phyloP scores from a whole-genome alignment of 208 protist genomes.

The Leishmania tarentolae region DNA sequence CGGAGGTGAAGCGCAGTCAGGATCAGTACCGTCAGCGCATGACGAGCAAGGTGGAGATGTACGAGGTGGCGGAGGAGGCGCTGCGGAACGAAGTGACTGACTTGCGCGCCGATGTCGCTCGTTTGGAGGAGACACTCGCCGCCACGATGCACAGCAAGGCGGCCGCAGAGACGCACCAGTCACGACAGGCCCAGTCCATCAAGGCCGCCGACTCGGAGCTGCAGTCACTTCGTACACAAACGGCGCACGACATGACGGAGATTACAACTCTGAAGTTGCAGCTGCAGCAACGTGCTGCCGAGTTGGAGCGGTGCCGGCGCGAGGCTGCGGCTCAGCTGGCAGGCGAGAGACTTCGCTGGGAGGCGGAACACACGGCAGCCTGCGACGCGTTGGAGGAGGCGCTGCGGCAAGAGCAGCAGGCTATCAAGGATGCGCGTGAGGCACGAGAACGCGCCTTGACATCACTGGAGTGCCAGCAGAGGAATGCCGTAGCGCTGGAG shows the following conservation, averaged over 20 bases:
- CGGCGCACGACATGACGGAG: constrained; percentile 32
- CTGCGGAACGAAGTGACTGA: constrained; percentile 53
- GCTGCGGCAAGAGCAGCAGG: constrained; percentile 38
- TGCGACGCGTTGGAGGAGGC: constrained; percentile 38
- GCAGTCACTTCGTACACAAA: constrained; percentile 38
- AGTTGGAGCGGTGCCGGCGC: constrained; percentile 40
- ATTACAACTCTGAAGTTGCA: constrained; percentile 40
- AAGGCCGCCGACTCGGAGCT: constrained; percentile 45
- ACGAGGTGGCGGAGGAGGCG: constrained; percentile 47
- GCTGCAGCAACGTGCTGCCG: constrained; percentile 44
- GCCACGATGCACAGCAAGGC: constrained; percentile 28
- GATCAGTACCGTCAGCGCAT: constrained; percentile 45
- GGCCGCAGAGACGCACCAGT: constrained; percentile 37
- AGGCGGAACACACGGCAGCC: constrained; percentile 20
- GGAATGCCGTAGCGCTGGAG: constrained; percentile 37
- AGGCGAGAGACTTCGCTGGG: constrained; percentile 33
- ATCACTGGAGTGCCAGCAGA: constrained; percentile 35
- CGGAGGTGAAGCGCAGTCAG: constrained; percentile 28
- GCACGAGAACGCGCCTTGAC: constrained; percentile 54
- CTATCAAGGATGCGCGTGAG: constrained; percentile 42
- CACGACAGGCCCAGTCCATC: constrained; percentile 43
- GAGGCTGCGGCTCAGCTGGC: constrained; percentile 44
- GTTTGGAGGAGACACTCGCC: constrained; percentile 40
- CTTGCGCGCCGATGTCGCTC: constrained; percentile 39
- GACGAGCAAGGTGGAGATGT: constrained; percentile 43